Conservation (phyloP, 176 grass and related monocot genomes). For the Calamus simplicifolius region DNA sequence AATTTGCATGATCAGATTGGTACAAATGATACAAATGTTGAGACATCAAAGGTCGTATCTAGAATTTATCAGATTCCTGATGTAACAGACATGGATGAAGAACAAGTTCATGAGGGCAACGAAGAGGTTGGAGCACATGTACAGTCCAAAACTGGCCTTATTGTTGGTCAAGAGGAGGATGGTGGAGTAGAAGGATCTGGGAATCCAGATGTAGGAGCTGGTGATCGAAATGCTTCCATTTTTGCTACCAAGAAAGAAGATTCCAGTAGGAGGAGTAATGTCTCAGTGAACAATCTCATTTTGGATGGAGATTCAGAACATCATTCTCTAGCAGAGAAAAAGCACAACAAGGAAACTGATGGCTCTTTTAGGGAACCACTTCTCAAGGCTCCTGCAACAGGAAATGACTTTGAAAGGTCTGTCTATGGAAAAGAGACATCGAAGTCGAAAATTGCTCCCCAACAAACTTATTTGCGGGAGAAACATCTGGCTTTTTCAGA, state of each 20-base stretch:
- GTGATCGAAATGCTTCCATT: slow-evolving; percentile 8
- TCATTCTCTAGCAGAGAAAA: slow-evolving; percentile 38
- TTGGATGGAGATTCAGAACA: not conserved
- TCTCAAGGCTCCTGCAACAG: slow-evolving; percentile 14
- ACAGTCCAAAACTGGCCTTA: slow-evolving; percentile 16
- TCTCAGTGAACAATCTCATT: slow-evolving; percentile 6
- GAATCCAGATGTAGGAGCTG: slow-evolving; percentile 13
- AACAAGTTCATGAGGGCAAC: too few species aligned
- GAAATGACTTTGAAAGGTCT: slow-evolving; percentile 7
- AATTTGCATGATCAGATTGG: not conserved
- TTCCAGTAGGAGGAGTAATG: slow-evolving; percentile 11
- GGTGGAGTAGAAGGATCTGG: slow-evolving; percentile 15
- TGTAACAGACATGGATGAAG: slow-evolving; percentile 1
- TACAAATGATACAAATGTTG: not conserved
- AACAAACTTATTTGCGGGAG: not conserved
- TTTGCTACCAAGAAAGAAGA: slow-evolving; percentile 17
- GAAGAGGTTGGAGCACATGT: too few species aligned
- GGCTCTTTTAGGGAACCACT: slow-evolving; percentile 23
- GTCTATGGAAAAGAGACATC: slow-evolving; percentile 9
- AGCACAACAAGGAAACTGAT: slow-evolving; percentile 33
- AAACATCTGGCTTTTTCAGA: slow-evolving; percentile 2
- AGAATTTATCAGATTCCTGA: slow-evolving; percentile 6
- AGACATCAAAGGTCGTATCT: not conserved
- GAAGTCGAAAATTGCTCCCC: slow-evolving; percentile 4
- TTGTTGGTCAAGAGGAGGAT: slow-evolving; percentile 23